phyloP scores from a whole-genome alignment of 805 yeast species.

The Tetrapisispora fleetii region DNA sequence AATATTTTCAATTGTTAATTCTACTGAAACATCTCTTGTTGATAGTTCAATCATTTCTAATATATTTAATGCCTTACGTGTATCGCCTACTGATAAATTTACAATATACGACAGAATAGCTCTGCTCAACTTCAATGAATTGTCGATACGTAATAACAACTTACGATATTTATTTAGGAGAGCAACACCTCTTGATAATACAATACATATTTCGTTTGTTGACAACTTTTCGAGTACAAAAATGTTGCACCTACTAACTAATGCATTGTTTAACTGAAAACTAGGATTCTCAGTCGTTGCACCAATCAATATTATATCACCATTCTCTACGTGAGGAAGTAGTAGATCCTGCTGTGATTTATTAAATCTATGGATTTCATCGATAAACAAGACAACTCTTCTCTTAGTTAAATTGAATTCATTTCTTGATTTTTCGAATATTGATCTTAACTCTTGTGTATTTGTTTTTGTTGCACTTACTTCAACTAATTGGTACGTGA shows the following conservation, averaged over 20 bases:
- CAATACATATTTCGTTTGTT: slow-evolving; percentile 38
- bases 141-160: slow-evolving; percentile 31
- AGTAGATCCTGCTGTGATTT: slow-evolving; percentile 83
- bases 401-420: slow-evolving; percentile 35
- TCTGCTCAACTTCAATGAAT: slow-evolving; percentile 40
- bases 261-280: slow-evolving; percentile 69
- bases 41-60: slow-evolving; percentile 69
- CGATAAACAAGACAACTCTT: slow-evolving; percentile 69
- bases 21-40: slow-evolving; percentile 37
- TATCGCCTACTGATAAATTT: slow-evolving; percentile 77
- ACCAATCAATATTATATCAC: slow-evolving; percentile 74
- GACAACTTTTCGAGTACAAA: slow-evolving; percentile 53
- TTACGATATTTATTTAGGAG: slow-evolving; percentile 52
- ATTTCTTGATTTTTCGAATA: slow-evolving; percentile 37
- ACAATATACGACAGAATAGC: slow-evolving; percentile 60
- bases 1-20: slow-evolving; percentile 20
- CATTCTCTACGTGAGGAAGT: slow-evolving; percentile 74
- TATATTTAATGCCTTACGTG: slow-evolving; percentile 71
- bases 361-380: slow-evolving; percentile 85
- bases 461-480: slow-evolving; percentile 70
- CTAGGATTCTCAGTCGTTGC: slow-evolving; percentile 98
- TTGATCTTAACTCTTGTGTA: slow-evolving; percentile 48
- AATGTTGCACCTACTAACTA: slow-evolving; percentile 75
- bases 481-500: slow-evolving; percentile 50
- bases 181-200: slow-evolving; percentile 50